Base-by-base conservation (phyloP, 225 moss, liverwort and hornwort genomes). In the Thuidium tamariscinum region DNA sequence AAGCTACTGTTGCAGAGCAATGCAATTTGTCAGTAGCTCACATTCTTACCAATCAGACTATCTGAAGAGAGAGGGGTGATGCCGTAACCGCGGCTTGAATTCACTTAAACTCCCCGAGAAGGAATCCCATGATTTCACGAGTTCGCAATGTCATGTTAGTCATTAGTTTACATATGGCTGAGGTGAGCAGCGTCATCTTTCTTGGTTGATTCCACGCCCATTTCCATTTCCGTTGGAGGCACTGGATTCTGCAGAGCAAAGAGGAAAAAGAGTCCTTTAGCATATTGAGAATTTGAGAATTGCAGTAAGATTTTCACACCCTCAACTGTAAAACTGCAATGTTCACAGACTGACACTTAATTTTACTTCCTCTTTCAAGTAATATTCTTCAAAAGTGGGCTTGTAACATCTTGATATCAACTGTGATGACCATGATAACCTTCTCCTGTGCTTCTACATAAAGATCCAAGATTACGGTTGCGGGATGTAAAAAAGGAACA, bases 191-290 rank as follows among this genome's bases (percentile, higher is more conserved):
- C 86, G 25, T 84, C 91, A 23, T 87, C 87, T 37, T 63, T 82
- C 81, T 61, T 61, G 77, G n/a, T 84, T 63, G 86, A 81, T 62
- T 87, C 89, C 63, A 79, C 27, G 65, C 60, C 87, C 84, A 73
- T 72, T 66, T 91, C 87, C 84, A 73, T 72, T 66, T 91, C 87
- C 39, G 59, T n/a, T 23, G 87, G 79, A 44, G 84, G 59, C 71
- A 52, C 86, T 61, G 88, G 79, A 67, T 92, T 90, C 91, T 92
- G 89, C 84, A 88, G 13, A 77, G 54, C 42, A 42, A 66, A 82
- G 78, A 79, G 46, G 41, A 80, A 86, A 83, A 13, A 89, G 9
- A 22, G 11, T 74, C 25, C 30, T 51, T 42, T 37, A 54, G 74
- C 46, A 74, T 44, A 67, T 25, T 67, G 61, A 29, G 56, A 36